Evolutionary conservation across 164 flowering plant species (phyloP).

Genomic region (Chimonanthus praecox): DNA sequence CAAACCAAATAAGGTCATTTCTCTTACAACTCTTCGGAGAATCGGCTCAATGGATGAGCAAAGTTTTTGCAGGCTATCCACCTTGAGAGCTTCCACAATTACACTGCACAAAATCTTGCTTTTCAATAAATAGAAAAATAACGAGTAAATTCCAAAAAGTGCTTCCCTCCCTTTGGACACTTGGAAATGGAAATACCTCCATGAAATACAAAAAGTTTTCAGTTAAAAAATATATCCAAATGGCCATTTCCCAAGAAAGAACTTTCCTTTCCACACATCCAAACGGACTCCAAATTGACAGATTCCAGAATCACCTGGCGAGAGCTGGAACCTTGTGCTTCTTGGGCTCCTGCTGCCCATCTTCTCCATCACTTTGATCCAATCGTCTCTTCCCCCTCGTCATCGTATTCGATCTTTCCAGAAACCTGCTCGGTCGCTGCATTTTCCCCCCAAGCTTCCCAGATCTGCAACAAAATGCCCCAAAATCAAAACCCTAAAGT

Average conservation of each 20-base stretch:
- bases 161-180: background rate
- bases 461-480: slow-evolving; percentile 34
- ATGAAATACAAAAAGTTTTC: too few species aligned
- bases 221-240: too few species aligned
- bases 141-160: background rate
- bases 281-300: background rate
- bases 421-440: slow-evolving; percentile 49
- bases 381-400: slow-evolving; percentile 53
- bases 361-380: slow-evolving; percentile 44
- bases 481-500: background rate
- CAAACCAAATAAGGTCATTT: background rate
- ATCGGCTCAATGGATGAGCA: slow-evolving; percentile 96
- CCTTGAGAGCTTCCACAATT: slow-evolving; percentile 93
- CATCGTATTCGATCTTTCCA: slow-evolving; percentile 54
- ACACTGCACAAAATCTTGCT: slow-evolving; percentile 57
- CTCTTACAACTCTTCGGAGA: slow-evolving; percentile 94
- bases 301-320: slow-evolving; percentile 48
- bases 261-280: background rate
- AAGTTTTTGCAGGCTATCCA: slow-evolving; percentile 88
- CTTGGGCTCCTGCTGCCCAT: slow-evolving; percentile 56
- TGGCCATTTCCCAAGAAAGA: too few species aligned
- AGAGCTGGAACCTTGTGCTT: slow-evolving; percentile 64
- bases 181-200: background rate
- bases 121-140: slow-evolving; percentile 8
- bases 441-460: slow-evolving; percentile 23